These are phyloP conservation scores for Aspergillus carlsbadensis DNA, from an alignment of 495 filamentous ascomycete species.

Conservation along the genomic window DNA sequence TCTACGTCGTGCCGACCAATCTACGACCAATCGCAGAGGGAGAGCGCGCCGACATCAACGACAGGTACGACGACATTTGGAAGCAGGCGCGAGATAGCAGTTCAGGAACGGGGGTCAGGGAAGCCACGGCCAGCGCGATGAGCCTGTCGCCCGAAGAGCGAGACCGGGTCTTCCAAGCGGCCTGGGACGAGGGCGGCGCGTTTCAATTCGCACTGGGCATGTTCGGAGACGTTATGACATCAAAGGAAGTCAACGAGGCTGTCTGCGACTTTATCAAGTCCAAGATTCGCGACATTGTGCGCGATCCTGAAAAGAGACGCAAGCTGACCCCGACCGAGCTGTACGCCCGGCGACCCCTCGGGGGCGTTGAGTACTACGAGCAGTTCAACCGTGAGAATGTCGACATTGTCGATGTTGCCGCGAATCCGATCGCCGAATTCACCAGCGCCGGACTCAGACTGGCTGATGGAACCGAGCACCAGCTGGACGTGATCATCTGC, in stretches of 20 bases:
- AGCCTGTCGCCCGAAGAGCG: not conserved
- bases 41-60: not conserved
- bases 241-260: conserved; percentile 23
- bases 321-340: conserved; percentile 8
- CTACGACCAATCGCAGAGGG: not conserved
- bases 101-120: not conserved
- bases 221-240: conserved; percentile 30
- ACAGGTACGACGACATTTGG: not conserved
- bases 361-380: conserved; percentile 11
- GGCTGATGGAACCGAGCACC: conserved; percentile 28
- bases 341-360: conserved; percentile 11
- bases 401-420: conserved; percentile 1
- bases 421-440: conserved; percentile 19
- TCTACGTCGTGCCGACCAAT: not conserved
- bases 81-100: not conserved
- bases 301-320: conserved; percentile 13
- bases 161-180: conserved; percentile 2
- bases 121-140: not conserved
- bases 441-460: conserved; percentile 28
- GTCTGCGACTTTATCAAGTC: conserved; percentile 29
- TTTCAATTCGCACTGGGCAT: conserved; percentile 26
- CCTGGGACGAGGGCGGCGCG: conserved; percentile 22
- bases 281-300: conserved; percentile 16
- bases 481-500: conserved; percentile 31
- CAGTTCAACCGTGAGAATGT: conserved; percentile 12